phyloP scores from a whole-genome alignment of 2,329 filamentous ascomycete genomes.

The Penicillium nordicum region DNA sequence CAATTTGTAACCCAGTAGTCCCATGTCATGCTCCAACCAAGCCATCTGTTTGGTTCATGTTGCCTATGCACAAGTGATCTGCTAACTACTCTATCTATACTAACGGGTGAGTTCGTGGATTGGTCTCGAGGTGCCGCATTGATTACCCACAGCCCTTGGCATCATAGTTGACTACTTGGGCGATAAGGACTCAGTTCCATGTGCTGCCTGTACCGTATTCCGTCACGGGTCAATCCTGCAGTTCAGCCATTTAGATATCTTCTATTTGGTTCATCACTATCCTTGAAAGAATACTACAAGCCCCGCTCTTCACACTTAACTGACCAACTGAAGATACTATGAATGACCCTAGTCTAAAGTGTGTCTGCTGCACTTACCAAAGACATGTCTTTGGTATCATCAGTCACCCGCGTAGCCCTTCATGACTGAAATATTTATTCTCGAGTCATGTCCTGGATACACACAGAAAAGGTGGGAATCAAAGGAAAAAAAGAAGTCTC shows the following conservation, averaged over 20 bases:
- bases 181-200: too few species aligned
- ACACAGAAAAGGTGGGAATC: background rate
- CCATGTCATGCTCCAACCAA: background rate
- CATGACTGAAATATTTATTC: background rate
- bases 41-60: background rate
- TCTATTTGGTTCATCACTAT: background rate
- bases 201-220: background rate
- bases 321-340: background rate
- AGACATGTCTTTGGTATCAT: background rate
- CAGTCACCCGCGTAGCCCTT: background rate
- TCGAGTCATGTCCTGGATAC: too few species aligned
- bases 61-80: background rate
- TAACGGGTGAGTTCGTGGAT: background rate
- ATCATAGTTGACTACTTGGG: background rate
- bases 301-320: background rate
- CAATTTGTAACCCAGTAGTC: background rate
- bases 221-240: background rate
- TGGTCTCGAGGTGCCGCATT: background rate
- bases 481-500: conserved; percentile 22
- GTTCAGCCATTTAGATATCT: background rate
- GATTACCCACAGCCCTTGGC: background rate
- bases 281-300: background rate
- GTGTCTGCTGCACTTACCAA: background rate
- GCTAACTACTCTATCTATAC: background rate
- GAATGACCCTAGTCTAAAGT: background rate